Evolutionary conservation across 352 stramenopile genomes (phyloP).

Genomic region (Phytophthora crassamura): DNA sequence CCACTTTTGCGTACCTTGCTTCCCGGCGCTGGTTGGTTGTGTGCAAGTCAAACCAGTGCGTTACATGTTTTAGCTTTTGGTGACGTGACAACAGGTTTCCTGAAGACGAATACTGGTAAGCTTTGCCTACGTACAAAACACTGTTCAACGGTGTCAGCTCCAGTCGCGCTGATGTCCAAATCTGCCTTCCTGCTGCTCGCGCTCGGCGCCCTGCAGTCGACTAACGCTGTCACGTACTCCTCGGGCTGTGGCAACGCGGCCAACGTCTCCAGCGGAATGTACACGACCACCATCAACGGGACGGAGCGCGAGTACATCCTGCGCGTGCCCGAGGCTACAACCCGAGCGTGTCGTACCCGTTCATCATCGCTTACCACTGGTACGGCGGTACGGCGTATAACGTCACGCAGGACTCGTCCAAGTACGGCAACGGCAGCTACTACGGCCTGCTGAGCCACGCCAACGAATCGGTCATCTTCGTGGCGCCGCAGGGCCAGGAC

Average conservation of each 20-base stretch:
- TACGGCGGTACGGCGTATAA: conserved; percentile 35
- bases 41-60: too few relatives aligned
- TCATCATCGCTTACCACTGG: conserved; percentile 47
- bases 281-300: conserved; percentile 30
- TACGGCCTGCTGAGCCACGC: conserved; percentile 35
- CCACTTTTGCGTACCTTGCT: not conserved
- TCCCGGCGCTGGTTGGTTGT: too few relatives aligned
- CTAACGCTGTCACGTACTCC: conserved; percentile 12
- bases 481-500: conserved; percentile 35
- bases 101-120: too few relatives aligned
- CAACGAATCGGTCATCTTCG: conserved; percentile 38
- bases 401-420: conserved; percentile 29
- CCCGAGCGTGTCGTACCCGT: conserved; percentile 20
- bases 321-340: conserved; percentile 40
- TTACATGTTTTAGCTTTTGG: too few relatives aligned
- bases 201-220: conserved; percentile 9
- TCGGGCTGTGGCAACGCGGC: conserved; percentile 12
- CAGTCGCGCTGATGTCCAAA: not conserved
- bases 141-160: too few relatives aligned
- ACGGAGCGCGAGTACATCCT: conserved; percentile 41
- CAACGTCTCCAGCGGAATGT: conserved; percentile 32
- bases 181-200: not conserved
- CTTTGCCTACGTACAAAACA: too few relatives aligned
- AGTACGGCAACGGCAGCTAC: conserved; percentile 43
- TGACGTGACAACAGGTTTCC: too few relatives aligned